Percentiles rank a stretch among this genome's conserved stretches.
Conservation (phyloP, 148 eudicot genomes). For the Nepenthes mirabilis region DNA sequence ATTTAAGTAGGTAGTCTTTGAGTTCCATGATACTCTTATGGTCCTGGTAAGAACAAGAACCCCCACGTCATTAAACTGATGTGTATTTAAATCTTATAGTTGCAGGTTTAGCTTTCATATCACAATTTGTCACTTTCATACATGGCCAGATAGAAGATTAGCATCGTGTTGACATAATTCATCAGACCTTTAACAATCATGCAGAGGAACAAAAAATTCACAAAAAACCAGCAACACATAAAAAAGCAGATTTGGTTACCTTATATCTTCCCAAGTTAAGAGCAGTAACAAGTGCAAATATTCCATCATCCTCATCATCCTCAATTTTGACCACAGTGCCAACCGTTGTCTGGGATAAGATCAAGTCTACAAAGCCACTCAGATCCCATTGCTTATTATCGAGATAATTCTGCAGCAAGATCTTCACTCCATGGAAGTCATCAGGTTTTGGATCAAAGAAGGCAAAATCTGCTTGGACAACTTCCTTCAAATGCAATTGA, state of each 20-base stretch:
- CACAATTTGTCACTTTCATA: too few species aligned
- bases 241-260: constrained; percentile 14
- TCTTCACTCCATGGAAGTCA: constrained; percentile 87
- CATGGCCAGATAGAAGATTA: too few species aligned
- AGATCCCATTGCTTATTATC: constrained; percentile 77
- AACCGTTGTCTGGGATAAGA: constrained; percentile 84
- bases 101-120: too few species aligned
- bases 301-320: constrained; percentile 74
- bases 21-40: constrained; percentile 56
- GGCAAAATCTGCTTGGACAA: constrained; percentile 88
- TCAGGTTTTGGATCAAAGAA: constrained; percentile 92
- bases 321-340: constrained; percentile 80
- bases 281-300: constrained; percentile 58
- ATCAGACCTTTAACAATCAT: too few species aligned
- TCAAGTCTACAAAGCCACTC: constrained; percentile 71
- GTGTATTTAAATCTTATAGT: too few species aligned
- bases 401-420: constrained; percentile 57
- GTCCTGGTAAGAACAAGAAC: constrained; percentile 33
- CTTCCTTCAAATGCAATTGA: constrained; percentile 31
- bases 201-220: too few species aligned
- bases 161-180: too few species aligned
- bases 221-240: too few species aligned
- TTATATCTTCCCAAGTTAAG: constrained; percentile 76
- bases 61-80: background rate
- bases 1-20: constrained; percentile 43